Percentiles rank a stretch among this genome's conserved stretches.
phyloP scores from a whole-genome alignment of 2,329 filamentous ascomycete species.

The Claviceps digitariae region DNA sequence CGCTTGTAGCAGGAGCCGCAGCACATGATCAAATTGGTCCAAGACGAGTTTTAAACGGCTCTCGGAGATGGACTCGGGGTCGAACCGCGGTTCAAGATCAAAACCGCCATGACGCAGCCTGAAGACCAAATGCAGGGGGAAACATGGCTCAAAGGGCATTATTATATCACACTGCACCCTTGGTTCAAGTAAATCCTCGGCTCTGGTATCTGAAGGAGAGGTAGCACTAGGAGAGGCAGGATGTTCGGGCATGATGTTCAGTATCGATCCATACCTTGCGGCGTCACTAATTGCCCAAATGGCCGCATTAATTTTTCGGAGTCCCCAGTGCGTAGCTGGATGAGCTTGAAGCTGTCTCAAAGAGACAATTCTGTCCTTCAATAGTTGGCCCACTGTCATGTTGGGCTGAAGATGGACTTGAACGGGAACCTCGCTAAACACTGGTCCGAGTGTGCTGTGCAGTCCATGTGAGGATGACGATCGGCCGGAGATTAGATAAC shows the following conservation, averaged over 20 bases:
- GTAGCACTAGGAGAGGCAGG: not conserved
- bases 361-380: not conserved
- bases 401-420: slow-evolving; percentile 1
- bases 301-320: not conserved
- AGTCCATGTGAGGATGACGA: not conserved
- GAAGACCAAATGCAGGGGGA: not conserved
- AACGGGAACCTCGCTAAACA: slow-evolving; percentile 2
- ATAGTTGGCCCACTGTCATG: slow-evolving; percentile 1
- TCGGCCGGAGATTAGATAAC: slow-evolving; percentile 2
- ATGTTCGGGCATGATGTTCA: slow-evolving; percentile 1
- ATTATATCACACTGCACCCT: not conserved
- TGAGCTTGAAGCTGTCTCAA: slow-evolving; percentile 1
- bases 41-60: not conserved
- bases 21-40: slow-evolving; percentile 3
- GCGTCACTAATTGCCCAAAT: not conserved
- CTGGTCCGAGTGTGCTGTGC: slow-evolving; percentile 3
- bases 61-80: not conserved
- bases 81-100: not conserved
- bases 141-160: not conserved
- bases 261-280: not conserved
- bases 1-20: not conserved
- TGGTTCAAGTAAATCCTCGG: not conserved
- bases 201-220: not conserved
- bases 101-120: not conserved
- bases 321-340: not conserved